Conservation (phyloP, 2,329 filamentous ascomycete species). For the Ophiostoma novo-ulmi region DNA sequence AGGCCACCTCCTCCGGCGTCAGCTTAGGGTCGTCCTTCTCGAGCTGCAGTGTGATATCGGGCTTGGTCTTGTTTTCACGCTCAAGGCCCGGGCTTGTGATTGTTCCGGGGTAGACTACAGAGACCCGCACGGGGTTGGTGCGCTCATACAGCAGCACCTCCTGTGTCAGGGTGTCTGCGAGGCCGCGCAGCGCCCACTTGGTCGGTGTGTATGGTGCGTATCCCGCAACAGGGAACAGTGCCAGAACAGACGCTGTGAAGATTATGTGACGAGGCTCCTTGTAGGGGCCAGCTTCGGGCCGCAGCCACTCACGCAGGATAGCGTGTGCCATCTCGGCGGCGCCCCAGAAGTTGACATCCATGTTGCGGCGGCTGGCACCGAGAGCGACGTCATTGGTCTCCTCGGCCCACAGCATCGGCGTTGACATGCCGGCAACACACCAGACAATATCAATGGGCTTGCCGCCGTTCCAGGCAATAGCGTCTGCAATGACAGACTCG, state of each 20-base stretch:
- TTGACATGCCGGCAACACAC: constrained; percentile 75
- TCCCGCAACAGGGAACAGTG: constrained; percentile 71
- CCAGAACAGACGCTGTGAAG: constrained; percentile 74
- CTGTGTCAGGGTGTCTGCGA: constrained; percentile 77
- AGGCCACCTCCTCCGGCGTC: constrained; percentile 71
- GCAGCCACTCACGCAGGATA: constrained; percentile 69
- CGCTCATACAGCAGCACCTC: constrained; percentile 84
- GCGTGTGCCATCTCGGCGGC: constrained; percentile 81
- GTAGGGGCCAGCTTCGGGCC: constrained; percentile 42
- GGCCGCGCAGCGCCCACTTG: constrained; percentile 76
- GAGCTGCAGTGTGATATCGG: constrained; percentile 68
- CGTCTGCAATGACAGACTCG: constrained; percentile 62
- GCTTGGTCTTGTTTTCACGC: constrained; percentile 73
- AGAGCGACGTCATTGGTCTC: constrained; percentile 54
- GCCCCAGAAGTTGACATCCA: constrained; percentile 91
- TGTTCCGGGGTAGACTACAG: constrained; percentile 77
- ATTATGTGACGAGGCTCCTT: constrained; percentile 68
- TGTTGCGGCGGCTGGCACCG: constrained; percentile 64
- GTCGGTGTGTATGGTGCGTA: constrained; percentile 79
- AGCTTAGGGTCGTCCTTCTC: constrained; percentile 80
- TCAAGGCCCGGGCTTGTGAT: constrained; percentile 73
- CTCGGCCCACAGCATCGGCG: constrained; percentile 73
- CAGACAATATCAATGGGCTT: constrained; percentile 77
- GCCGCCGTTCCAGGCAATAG: constrained; percentile 71
- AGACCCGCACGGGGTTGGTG: constrained; percentile 58